Percentiles rank a stretch among this genome's conserved stretches.
These are phyloP conservation scores for Neckera pumila DNA, from an alignment of 225 moss, liverwort and hornwort species.

Conservation along the genomic window DNA sequence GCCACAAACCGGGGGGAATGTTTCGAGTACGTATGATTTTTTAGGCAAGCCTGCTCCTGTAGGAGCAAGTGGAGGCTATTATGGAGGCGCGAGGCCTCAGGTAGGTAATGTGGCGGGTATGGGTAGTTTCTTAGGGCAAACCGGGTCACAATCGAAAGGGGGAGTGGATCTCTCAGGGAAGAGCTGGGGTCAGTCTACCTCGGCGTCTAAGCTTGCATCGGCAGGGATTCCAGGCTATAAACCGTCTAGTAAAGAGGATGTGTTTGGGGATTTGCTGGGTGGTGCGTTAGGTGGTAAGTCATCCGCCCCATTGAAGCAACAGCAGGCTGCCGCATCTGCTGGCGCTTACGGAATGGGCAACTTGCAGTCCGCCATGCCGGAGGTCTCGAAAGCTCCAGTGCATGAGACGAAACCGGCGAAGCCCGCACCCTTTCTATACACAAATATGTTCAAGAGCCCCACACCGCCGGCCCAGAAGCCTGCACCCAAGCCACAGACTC, in stretches of 20 bases:
- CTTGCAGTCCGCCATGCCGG: conserved; percentile 57
- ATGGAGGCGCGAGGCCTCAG: conserved; percentile 18
- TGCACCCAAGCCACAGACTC: conserved; percentile 20
- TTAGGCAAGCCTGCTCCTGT: conserved; percentile 25
- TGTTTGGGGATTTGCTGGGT: conserved; percentile 93
- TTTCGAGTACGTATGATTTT: conserved; percentile 36
- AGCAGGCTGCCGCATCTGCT: conserved; percentile 38
- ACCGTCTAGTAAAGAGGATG: conserved; percentile 69
- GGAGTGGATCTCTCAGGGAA: conserved; percentile 44
- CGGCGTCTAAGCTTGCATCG: conserved; percentile 59
- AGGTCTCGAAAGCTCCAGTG: conserved; percentile 25
- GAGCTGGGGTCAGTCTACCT: conserved; percentile 25
- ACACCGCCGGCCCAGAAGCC: conserved; percentile 21
- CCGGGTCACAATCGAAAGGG: conserved; percentile 23
- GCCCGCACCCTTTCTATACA: conserved; percentile 32
- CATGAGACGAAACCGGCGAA: conserved; percentile 31
- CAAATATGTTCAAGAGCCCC: conserved; percentile 41
- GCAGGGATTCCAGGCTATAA: conserved; percentile 75
- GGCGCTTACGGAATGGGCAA: conserved; percentile 57
- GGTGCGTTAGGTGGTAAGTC: conserved; percentile 66
- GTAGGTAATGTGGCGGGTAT: conserved; percentile 32
- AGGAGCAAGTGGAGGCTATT: conserved; percentile 24
- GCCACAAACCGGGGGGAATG: conserved; percentile 9
- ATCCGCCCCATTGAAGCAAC: conserved; percentile 62
- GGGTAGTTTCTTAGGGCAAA: conserved; percentile 24